Evolutionary conservation across 108 stramenopile genomes (phyloP).

Genomic region (Phaeodactylum tricornutum): DNA sequence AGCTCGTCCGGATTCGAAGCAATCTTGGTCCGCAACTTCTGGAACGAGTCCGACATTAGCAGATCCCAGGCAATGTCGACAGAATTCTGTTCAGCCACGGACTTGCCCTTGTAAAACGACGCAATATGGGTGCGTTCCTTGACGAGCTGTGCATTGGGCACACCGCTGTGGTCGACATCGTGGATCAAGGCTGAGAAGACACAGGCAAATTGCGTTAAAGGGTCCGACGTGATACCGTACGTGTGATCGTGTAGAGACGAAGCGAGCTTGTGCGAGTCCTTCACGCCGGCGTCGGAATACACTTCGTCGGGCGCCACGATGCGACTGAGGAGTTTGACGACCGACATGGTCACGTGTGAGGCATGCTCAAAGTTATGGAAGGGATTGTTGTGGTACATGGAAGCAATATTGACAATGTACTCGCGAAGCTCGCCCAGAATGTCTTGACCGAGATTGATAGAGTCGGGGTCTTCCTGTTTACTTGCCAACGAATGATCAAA

Average conservation of each 20-base stretch:
- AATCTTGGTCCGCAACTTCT: neutral
- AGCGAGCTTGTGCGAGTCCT: neutral
- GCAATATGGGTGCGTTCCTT: slow-evolving; percentile 8
- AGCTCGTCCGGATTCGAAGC: neutral
- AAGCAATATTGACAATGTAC: slow-evolving; percentile 25
- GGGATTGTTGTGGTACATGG: slow-evolving; percentile 29
- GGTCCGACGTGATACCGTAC: slow-evolving; percentile 36
- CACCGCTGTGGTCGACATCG: slow-evolving; percentile 40
- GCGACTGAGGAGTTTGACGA: slow-evolving; percentile 16
- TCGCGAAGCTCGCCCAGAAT: slow-evolving; percentile 20
- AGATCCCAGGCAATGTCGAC: slow-evolving; percentile 11
- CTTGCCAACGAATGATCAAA: slow-evolving; percentile 3
- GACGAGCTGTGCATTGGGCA: slow-evolving; percentile 25
- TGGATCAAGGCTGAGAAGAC: slow-evolving; percentile 40
- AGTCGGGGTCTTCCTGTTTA: slow-evolving; percentile 13
- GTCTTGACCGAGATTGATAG: slow-evolving; percentile 18
- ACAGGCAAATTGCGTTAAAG: slow-evolving; percentile 38
- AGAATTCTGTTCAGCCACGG: slow-evolving; percentile 11
- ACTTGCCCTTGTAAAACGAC: slow-evolving; percentile 4
- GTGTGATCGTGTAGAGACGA: slow-evolving; percentile 21
- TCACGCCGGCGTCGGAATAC: neutral
- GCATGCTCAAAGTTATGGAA: slow-evolving; percentile 33
- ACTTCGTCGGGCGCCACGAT: slow-evolving; percentile 15
- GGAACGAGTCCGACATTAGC: slow-evolving; percentile 1
- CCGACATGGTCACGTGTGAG: slow-evolving; percentile 26